phyloP scores from a whole-genome alignment of 257 asterid genomes.

The Eucommia ulmoides region DNA sequence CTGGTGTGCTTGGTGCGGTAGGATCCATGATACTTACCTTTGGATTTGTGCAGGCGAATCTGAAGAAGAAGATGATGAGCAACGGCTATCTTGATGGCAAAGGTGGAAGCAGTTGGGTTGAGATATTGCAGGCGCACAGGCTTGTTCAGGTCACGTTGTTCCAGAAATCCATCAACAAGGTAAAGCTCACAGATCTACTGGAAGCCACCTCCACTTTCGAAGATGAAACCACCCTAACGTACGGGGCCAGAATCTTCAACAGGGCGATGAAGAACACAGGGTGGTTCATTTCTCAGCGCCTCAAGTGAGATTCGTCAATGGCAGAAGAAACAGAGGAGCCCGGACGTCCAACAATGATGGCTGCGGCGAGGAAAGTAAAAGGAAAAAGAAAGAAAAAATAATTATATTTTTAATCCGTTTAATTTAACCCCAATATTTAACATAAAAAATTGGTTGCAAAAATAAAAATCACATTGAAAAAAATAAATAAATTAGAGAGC shows the following conservation, averaged over 20 bases:
- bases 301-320: too few relatives aligned
- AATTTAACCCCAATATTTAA: too few relatives aligned
- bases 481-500: too few relatives aligned
- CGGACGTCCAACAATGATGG: too few relatives aligned
- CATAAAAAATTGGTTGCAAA: too few relatives aligned
- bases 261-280: too few relatives aligned
- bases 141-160: constrained; percentile 49
- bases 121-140: constrained; percentile 30
- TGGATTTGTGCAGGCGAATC: constrained; percentile 24
- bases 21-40: constrained; percentile 37
- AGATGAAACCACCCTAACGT: constrained; percentile 23
- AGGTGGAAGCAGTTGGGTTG: constrained; percentile 23
- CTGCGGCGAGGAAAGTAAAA: too few relatives aligned
- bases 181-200: constrained; percentile 42
- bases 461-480: too few relatives aligned
- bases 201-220: constrained; percentile 36
- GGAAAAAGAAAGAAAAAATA: too few relatives aligned
- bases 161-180: constrained; percentile 50
- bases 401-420: too few relatives aligned
- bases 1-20: constrained; percentile 43
- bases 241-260: constrained; percentile 41
- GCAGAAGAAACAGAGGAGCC: too few relatives aligned
- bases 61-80: constrained; percentile 21
- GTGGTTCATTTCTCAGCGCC: too few relatives aligned
- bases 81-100: constrained; percentile 20